Evolutionary conservation across 108 stramenopile genomes (phyloP).

Genomic region (Schizochytrium sp.): DNA sequence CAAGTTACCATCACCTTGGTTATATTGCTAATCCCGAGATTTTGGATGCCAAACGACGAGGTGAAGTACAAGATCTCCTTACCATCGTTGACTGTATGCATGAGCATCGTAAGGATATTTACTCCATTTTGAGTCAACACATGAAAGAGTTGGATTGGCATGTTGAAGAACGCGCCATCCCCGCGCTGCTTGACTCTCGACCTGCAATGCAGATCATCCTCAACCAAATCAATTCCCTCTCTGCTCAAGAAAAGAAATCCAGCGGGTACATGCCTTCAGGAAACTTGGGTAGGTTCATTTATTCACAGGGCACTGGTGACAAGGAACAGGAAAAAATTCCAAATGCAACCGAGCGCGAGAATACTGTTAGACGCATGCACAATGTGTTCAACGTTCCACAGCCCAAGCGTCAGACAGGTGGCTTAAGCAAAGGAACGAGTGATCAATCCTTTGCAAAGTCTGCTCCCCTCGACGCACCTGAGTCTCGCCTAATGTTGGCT

Average conservation of each 20-base stretch:
- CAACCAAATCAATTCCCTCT: background rate
- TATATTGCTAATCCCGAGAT: background rate
- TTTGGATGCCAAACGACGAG: background rate
- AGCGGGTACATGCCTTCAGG: background rate
- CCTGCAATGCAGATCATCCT: background rate
- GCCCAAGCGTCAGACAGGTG: background rate
- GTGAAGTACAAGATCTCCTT: background rate
- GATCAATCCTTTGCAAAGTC: constrained; percentile 1
- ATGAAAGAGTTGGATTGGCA: constrained; percentile 7
- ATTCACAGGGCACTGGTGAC: background rate
- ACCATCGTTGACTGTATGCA: background rate
- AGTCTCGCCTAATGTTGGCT: background rate
- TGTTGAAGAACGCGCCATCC: background rate
- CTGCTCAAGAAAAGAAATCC: background rate
- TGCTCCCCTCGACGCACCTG: background rate
- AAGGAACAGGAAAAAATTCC: background rate
- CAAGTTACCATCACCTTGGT: constrained; percentile 5
- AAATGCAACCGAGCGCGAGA: background rate
- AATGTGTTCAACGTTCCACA: constrained; percentile 23
- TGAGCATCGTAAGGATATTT: background rate
- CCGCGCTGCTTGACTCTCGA: background rate
- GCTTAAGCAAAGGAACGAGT: background rate
- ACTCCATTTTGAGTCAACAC: constrained; percentile 23
- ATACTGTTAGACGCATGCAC: background rate
- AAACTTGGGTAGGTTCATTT: background rate